Evolutionary conservation across 2,329 filamentous ascomycete genomes (phyloP), one percentile per base, ranked within the genome.

Genomic region (Fusarium oxysporum): DNA sequence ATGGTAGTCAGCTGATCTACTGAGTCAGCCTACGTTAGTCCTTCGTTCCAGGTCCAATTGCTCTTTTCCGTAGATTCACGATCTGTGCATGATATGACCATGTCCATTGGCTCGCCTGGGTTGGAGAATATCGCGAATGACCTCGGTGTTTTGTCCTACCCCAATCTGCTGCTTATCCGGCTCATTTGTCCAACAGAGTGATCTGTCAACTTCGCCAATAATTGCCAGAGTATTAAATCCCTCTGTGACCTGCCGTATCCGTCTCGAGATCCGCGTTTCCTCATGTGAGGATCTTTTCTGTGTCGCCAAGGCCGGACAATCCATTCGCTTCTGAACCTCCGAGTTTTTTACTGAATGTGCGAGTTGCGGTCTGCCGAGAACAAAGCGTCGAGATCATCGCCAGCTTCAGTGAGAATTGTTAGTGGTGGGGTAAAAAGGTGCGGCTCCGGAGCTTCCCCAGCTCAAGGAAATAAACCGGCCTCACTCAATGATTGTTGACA

Each of bases 401-500:
- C 25, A 38, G 48, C 45, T 23, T 37, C 40, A 23, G 23, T 23
- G 23, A 50, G 45, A 53, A 62, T n/a, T 60, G 21, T 33, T 23
- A 28, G 30, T 48, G 41, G 67, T 59, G 71, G 71, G 56, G 67
- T 54, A 38, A 13, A 47, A 1, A 14, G 30, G 30, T 73, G 71
- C 70, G 70, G 70, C 70, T 73, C 70, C 41, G 50, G 67, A 74
- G 51, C 62, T 56, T 71, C 71, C 62, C 71, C 70, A 74, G 63
- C 55, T 60, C 50, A 30, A 60, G 71, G 71, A 68, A 69, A 74
- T 65, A 71, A 65, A 62, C 53, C 70, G 71, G 67, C 47, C 37
- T 38, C 12, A 17, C 23, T 53, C 51, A 16, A 35, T n/a, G 23
- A 14, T 13, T 3, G 40, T 14, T 25, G 32, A 35, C 54, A 40